Conservation (phyloP, 2,329 filamentous ascomycete species). For the Epichloe sylvatica region DNA sequence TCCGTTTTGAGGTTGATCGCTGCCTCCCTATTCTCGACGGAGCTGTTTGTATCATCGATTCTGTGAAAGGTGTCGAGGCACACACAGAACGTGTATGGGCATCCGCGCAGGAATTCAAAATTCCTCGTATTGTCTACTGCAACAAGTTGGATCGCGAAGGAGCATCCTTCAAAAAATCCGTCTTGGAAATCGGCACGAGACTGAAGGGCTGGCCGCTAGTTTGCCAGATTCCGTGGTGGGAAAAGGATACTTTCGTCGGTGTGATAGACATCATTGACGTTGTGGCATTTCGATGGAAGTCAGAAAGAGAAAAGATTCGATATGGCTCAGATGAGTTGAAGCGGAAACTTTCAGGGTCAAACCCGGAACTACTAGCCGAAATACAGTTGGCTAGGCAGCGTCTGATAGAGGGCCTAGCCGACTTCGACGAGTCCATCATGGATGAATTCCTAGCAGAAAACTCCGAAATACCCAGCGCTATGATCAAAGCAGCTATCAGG, state of each 20-base stretch:
- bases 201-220: slow-evolving; percentile 77
- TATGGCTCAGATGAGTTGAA: slow-evolving; percentile 17
- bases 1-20: slow-evolving; percentile 88
- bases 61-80: slow-evolving; percentile 86
- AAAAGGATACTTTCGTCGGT: slow-evolving; percentile 64
- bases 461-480: slow-evolving; percentile 53
- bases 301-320: slow-evolving; percentile 25
- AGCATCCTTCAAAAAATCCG: slow-evolving; percentile 67
- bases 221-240: slow-evolving; percentile 93
- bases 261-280: slow-evolving; percentile 72
- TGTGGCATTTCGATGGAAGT: slow-evolving; percentile 58
- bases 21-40: slow-evolving; percentile 81
- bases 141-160: slow-evolving; percentile 71
- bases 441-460: slow-evolving; percentile 70
- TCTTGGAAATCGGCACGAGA: slow-evolving; percentile 70
- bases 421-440: slow-evolving; percentile 76
- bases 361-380: slow-evolving; percentile 48
- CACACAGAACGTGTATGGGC: slow-evolving; percentile 95
- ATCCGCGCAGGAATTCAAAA: slow-evolving; percentile 72
- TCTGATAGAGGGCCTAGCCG: slow-evolving; percentile 71
- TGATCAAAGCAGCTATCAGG: slow-evolving; percentile 62
- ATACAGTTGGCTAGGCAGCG: slow-evolving; percentile 61
- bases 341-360: slow-evolving; percentile 27
- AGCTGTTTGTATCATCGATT: slow-evolving; percentile 84
- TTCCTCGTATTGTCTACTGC: slow-evolving; percentile 66